Evolutionary conservation across 108 stramenopile species (phyloP), one percentile per base, ranked within the genome.

Genomic region (Epithemia pelagica): DNA sequence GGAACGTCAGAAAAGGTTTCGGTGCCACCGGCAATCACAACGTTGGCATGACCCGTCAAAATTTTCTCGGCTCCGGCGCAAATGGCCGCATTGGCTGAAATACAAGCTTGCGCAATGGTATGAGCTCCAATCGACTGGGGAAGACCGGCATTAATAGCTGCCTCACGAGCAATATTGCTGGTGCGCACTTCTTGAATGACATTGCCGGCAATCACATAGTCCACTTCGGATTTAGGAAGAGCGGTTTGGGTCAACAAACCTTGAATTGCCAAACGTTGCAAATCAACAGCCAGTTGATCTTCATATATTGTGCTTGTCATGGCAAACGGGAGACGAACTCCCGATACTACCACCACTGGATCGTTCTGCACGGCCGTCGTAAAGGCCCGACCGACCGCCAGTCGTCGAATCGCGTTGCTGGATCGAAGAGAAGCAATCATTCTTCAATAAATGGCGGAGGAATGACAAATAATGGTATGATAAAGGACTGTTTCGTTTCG

Each of bases 1-100:
- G 99, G 99, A 2, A 97, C 88, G 66, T 99, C 99, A 2, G 75
- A 78, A 73, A 99, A 97, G 37, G 97, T 97, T 74, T 99, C 99
- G 10, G 64, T 79, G 29, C 99, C 99, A 54, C 99, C 99, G 1
- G 95, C 96, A 57, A 99, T 59, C 56, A 98, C 90, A 2, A 95
- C 82, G 60, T 89, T 84, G 3, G 99, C 97, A 63, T 96, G 94
- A 20, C 90, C 95, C 3, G 91, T 77, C 54, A 89, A 68, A 68
- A 98, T 96, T 72, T 96, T 94, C 72, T 96, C 95, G 19, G 94
- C 97, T 20, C 94, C 96, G 20, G 80, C 67, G 53, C 90, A 88
- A 70, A 99, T 96, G 30, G 97, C 97, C 28, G 94, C 95, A 67
- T 91, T 96, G 54, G 95, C 86, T 8, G 92, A 94, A 67, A 99